phyloP scores from a whole-genome alignment of 1,139 yeast genomes.

The Debaryomyces psychrophilus region DNA sequence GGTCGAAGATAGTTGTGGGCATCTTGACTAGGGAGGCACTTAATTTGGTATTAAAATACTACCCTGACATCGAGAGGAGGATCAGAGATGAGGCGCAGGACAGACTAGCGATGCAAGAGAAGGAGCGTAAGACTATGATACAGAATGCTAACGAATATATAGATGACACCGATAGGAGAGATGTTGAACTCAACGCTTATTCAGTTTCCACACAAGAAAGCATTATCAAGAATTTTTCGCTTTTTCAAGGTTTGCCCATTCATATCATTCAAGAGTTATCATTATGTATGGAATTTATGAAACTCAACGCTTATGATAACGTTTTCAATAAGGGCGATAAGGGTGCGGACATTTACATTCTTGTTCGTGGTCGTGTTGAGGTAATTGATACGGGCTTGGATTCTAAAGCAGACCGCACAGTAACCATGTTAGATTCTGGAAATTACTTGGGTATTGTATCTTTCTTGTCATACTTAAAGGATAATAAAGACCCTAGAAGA shows the following conservation, averaged over 20 bases:
- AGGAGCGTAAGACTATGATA: conserved; percentile 42
- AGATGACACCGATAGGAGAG: conserved; percentile 8
- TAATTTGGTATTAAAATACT: conserved; percentile 58
- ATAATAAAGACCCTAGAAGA: conserved; percentile 35
- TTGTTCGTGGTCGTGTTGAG: conserved; percentile 71
- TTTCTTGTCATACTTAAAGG: conserved; percentile 54
- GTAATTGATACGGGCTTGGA: conserved; percentile 45
- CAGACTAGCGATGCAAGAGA: conserved; percentile 68
- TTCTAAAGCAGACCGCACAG: conserved; percentile 32
- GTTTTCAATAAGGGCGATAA: conserved; percentile 61
- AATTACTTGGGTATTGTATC: conserved; percentile 80
- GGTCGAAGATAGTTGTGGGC: conserved; percentile 66
- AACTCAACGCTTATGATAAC: conserved; percentile 58
- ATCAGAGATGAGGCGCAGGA: conserved; percentile 81
- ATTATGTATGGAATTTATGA: conserved; percentile 59
- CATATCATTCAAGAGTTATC: conserved; percentile 65
- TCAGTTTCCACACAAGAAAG: conserved; percentile 54
- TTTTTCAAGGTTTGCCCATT: conserved; percentile 59
- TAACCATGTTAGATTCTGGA: conserved; percentile 64
- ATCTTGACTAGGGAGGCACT: conserved; percentile 68
- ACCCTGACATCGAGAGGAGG: conserved; percentile 66
- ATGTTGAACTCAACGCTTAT: neutral
- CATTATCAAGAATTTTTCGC: conserved; percentile 58
- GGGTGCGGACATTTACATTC: conserved; percentile 67
- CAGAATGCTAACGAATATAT: neutral